A percentile compares a stretch with the other conserved stretches of the same genome.
Evolutionary conservation across 139 green algal genomes (phyloP).

Genomic region (Haematococcus lacustris): DNA sequence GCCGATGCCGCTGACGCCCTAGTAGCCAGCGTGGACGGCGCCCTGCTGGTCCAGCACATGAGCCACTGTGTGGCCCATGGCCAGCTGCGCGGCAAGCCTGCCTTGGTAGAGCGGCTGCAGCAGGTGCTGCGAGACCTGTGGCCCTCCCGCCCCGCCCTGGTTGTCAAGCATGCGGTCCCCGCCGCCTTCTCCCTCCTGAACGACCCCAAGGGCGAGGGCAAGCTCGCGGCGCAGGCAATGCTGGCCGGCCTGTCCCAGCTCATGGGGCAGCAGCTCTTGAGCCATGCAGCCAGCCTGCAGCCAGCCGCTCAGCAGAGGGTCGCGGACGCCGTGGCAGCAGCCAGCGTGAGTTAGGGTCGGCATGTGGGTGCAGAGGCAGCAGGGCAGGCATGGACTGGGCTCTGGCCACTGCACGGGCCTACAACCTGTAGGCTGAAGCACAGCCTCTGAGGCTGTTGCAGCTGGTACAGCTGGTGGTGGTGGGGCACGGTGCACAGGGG

Average conservation of each 20-base stretch:
- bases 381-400: too few species aligned
- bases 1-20: constrained; percentile 30
- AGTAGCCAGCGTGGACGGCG: constrained; percentile 15
- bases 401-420: too few species aligned
- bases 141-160: constrained; percentile 27
- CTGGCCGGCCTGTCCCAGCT: constrained; percentile 1
- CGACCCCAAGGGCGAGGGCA: constrained; percentile 11
- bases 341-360: too few species aligned
- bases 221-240: neutral
- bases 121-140: constrained; percentile 23
- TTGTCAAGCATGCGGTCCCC: constrained; percentile 24
- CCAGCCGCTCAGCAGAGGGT: constrained; percentile 24
- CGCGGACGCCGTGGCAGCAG: constrained; percentile 16
- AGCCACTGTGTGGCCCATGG: constrained; percentile 40
- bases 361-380: too few species aligned
- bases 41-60: constrained; percentile 51
- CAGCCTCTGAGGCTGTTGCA: too few species aligned
- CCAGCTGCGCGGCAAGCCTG: constrained; percentile 30
- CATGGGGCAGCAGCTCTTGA: constrained; percentile 23
- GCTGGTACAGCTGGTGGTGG: too few species aligned
- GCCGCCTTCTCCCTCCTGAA: constrained; percentile 9
- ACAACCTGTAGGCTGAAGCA: too few species aligned
- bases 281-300: constrained; percentile 16
- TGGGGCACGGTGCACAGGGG: too few species aligned
- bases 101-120: constrained; percentile 45